Conservation (phyloP, 2,329 filamentous ascomycete species). For the Colletotrichum euphorbiae region DNA sequence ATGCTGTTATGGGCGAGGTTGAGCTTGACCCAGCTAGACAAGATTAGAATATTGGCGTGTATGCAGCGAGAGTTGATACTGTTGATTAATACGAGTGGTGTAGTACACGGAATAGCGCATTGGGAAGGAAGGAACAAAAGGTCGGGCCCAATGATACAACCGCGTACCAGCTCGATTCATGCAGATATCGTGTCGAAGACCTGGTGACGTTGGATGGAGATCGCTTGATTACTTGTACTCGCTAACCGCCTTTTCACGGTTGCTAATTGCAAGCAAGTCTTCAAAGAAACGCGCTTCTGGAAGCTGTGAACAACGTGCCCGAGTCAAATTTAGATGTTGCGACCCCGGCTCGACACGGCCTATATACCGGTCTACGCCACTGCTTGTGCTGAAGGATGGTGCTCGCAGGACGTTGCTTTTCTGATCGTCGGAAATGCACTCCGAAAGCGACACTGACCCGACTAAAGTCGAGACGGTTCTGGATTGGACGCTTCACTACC, state of each 20-base stretch:
- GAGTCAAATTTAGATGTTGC: slow-evolving; percentile 18
- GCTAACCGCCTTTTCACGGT: slow-evolving; percentile 19
- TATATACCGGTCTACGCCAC: background rate
- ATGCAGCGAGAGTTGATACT: slow-evolving; percentile 11
- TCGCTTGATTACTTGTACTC: slow-evolving; percentile 20
- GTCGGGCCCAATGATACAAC: background rate
- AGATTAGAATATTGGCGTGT: slow-evolving; percentile 36
- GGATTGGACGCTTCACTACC: slow-evolving; percentile 1
- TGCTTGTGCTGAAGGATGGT: background rate
- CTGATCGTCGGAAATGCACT: slow-evolving; percentile 13
- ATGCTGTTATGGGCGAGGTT: slow-evolving; percentile 50
- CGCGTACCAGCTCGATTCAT: slow-evolving; percentile 14
- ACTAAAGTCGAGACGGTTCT: background rate
- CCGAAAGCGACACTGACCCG: slow-evolving; percentile 12
- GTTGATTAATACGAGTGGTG: slow-evolving; percentile 13
- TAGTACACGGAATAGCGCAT: slow-evolving; percentile 15
- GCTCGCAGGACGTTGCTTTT: background rate
- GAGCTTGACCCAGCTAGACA: slow-evolving; percentile 41
- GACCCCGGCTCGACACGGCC: background rate
- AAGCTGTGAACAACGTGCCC: slow-evolving; percentile 19
- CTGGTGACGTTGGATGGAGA: background rate
- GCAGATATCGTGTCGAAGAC: background rate
- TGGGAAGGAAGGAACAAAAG: slow-evolving; percentile 15
- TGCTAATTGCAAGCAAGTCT: background rate
- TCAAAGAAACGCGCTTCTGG: slow-evolving; percentile 31